phyloP scores from a whole-genome alignment of 768 basidiomycete genomes.

The Mycena latifolia region DNA sequence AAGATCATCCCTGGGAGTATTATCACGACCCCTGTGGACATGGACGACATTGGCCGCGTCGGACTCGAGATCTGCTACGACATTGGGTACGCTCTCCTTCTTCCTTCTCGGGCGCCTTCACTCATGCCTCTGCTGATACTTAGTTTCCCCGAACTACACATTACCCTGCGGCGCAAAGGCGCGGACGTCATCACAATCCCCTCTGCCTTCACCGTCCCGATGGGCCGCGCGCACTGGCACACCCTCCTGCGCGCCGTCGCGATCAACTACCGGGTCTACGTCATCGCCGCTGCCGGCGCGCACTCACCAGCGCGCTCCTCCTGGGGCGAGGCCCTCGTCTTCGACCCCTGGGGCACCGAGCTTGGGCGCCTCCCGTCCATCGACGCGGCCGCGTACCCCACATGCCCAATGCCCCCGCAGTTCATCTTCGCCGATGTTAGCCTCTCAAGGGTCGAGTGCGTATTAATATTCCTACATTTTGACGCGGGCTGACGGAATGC shows the following conservation, averaged over 20 bases:
- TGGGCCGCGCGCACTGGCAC: conserved; percentile 35
- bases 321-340: conserved; percentile 36
- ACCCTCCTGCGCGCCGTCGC: conserved; percentile 35
- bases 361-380: conserved; percentile 35
- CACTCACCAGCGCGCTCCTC: conserved; percentile 32
- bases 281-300: conserved; percentile 34
- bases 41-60: conserved; percentile 32
- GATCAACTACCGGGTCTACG: conserved; percentile 35
- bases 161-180: conserved; percentile 36
- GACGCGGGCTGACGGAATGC: neutral
- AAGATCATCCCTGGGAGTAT: conserved; percentile 31
- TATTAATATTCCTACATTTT: neutral
- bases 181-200: conserved; percentile 33
- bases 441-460: conserved; percentile 27
- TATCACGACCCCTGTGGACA: conserved; percentile 26
- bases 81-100: conserved; percentile 27
- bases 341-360: conserved; percentile 36
- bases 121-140: too few species aligned
- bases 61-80: conserved; percentile 37
- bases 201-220: conserved; percentile 35
- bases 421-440: conserved; percentile 33
- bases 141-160: conserved; percentile 35
- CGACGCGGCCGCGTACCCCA: conserved; percentile 32
- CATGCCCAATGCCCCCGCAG: conserved; percentile 30
- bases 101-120: too few species aligned